These are phyloP conservation scores for Talaromyces thailandensis DNA, from an alignment of 495 filamentous ascomycete genomes.

Conservation along the genomic window DNA sequence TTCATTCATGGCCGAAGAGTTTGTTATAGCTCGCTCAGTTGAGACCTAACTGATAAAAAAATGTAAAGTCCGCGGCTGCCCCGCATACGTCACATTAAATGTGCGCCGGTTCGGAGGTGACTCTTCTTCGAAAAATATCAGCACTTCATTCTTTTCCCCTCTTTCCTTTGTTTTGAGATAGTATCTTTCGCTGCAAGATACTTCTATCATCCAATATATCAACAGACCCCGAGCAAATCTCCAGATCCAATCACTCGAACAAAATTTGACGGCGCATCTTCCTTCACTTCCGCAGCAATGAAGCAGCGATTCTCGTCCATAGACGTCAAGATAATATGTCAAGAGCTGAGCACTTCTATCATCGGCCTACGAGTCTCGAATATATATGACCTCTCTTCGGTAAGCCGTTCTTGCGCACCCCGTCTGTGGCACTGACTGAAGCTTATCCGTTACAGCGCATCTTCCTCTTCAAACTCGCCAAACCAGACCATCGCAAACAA, in stretches of 20 bases:
- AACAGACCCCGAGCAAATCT: no score
- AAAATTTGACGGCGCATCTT: background rate
- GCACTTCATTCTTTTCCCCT: conserved; percentile 8
- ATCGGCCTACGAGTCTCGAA: conserved; percentile 77
- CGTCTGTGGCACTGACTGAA: background rate
- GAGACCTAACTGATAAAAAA: no score
- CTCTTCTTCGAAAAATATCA: conserved; percentile 17
- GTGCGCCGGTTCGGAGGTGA: background rate
- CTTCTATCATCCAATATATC: background rate
- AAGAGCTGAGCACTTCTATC: conserved; percentile 73
- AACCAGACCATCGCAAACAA: conserved; percentile 77
- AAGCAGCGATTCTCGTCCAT: conserved; percentile 96
- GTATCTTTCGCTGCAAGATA: background rate
- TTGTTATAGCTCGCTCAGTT: background rate
- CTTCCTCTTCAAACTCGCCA: conserved; percentile 87
- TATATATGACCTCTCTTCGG: conserved; percentile 88
- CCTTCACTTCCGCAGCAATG: conserved; percentile 47
- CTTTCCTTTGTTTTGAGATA: background rate
- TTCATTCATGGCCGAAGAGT: background rate
- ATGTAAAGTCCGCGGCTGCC: conserved; percentile 12
- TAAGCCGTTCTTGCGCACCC: conserved; percentile 19
- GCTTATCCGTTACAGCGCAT: conserved; percentile 51
- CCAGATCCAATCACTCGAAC: no score
- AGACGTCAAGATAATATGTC: conserved; percentile 86
- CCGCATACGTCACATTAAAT: conserved; percentile 40